A percentile compares a stretch with the other conserved stretches of the same genome.
phyloP scores from a whole-genome alignment of 208 protist genomes.

The Porcisia hertigi region DNA sequence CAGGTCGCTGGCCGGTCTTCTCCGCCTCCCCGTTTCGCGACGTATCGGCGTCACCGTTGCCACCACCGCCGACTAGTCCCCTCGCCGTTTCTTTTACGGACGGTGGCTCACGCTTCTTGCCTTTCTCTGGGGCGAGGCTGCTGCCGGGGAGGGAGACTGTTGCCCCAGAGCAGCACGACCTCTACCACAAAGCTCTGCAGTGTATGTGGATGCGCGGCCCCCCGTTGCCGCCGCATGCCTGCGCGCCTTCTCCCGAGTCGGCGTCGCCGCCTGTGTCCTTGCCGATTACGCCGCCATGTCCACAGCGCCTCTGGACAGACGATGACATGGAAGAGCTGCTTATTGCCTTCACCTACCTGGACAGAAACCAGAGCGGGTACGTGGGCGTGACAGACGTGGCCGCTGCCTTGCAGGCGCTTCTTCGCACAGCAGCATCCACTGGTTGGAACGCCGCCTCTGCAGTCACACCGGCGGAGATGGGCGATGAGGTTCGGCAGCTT shows the following conservation, averaged over 20 bases:
- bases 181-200: conserved; percentile 18
- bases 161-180: conserved; percentile 18
- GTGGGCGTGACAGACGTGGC: conserved; percentile 10
- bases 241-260: not conserved
- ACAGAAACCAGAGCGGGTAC: conserved; percentile 15
- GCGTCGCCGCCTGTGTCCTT: not conserved
- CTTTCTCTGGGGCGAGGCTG: not conserved
- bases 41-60: conserved; percentile 9
- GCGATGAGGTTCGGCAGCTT: conserved; percentile 1
- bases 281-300: not conserved
- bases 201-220: conserved; percentile 11
- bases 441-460: not conserved
- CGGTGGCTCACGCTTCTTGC: not conserved
- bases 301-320: conserved; percentile 19
- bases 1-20: not conserved
- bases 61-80: not conserved
- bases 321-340: conserved; percentile 21
- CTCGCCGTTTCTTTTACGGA: not conserved
- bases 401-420: conserved; percentile 14
- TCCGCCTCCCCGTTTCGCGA: conserved; percentile 23
- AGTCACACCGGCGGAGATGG: not conserved
- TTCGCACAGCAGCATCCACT: not conserved
- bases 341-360: conserved; percentile 15
- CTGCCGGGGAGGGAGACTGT: not conserved
- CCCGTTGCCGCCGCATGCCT: not conserved